phyloP scores from a whole-genome alignment of 192 early-diverging fungal species.

The Podila horticola region DNA sequence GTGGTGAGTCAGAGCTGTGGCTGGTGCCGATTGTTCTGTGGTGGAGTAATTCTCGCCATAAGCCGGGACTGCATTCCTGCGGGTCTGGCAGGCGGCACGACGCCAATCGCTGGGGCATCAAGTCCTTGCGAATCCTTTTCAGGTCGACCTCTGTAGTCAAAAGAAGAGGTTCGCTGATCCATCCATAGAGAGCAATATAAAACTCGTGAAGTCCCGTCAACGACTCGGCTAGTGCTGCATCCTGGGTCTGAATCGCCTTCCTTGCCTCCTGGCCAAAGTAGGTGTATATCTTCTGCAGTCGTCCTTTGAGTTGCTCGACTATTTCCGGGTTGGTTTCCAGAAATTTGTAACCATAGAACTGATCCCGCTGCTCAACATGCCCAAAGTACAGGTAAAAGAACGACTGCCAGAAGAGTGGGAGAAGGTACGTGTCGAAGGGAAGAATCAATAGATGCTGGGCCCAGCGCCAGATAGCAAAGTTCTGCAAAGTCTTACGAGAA shows the following conservation, averaged over 20 bases:
- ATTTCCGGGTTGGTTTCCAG: slow-evolving; percentile 49
- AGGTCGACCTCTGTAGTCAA: slow-evolving; percentile 30
- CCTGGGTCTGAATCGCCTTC: slow-evolving; percentile 15
- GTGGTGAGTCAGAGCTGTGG: slow-evolving; percentile 1
- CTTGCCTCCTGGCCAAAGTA: slow-evolving; percentile 46
- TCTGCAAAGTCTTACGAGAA: slow-evolving; percentile 54
- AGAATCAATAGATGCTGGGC: slow-evolving; percentile 57
- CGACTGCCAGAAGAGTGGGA: slow-evolving; percentile 59
- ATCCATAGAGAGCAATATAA: slow-evolving; percentile 60
- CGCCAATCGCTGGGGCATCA: slow-evolving; percentile 27
- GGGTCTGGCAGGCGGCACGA: slow-evolving; percentile 44
- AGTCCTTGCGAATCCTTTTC: slow-evolving; percentile 40
- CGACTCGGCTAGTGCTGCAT: neutral
- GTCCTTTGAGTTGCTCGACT: slow-evolving; percentile 48
- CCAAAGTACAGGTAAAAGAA: slow-evolving; percentile 63
- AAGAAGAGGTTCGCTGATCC: slow-evolving; percentile 53
- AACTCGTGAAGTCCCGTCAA: slow-evolving; percentile 50
- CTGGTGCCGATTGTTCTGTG: neutral
- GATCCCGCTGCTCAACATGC: slow-evolving; percentile 19
- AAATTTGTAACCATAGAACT: slow-evolving; percentile 52
- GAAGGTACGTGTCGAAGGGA: slow-evolving; percentile 49
- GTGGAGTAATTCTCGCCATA: slow-evolving; percentile 55
- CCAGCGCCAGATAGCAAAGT: slow-evolving; percentile 61
- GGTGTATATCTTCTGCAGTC: slow-evolving; percentile 50
- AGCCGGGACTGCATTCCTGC: slow-evolving; percentile 18